Base-by-base conservation (phyloP, 2,329 filamentous ascomycete genomes). In the Juglanconis sp. region DNA sequence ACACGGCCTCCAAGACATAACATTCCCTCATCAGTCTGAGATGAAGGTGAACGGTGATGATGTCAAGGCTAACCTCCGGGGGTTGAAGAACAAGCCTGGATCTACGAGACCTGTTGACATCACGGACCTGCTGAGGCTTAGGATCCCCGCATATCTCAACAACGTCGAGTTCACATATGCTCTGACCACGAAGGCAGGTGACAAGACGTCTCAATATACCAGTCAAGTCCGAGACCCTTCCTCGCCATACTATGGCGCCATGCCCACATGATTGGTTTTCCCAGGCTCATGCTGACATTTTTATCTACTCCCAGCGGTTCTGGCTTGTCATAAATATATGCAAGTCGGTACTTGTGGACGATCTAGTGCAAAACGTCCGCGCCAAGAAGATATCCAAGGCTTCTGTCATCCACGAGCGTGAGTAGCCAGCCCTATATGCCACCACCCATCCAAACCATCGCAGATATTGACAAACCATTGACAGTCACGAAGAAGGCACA, bases 41-140 rank as follows among this genome's bases (percentile, higher is more conserved):
- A 82, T 99, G 60, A 94, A 92, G 71, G 86, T 96, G 59, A 99
- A 99, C 68, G 83, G 87, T 9, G 89, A 89, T 38, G 92, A 97
- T 60, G 83, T 97, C 66, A 95, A 94, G 73, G 89, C 90, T n/a
- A 99, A 98, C 72, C 82, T 96, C 66, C 90, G 95, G 66, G 95
- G 95, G 4, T 76, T 99, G 63, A 99, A 99, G 76, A 97, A 96
- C 73, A 96, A 95, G 73, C 91, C 94, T 6, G 95, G 95, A 30
- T 96, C 95, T 49, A 99, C 95, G 46, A 87, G 92, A 68, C 95
- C 95, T 7, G 92, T 91, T 51, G 95, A 99, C 74, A 89, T 99
- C 63, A 99, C 95, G 7, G 79, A 84, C 65, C 82, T 86, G 62
- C 79, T 98, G 50, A 86, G 88, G 17, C 84, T 91, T 35, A 87